Base-by-base conservation (phyloP, 768 basidiomycete species). In the Leccinum variicolor region DNA sequence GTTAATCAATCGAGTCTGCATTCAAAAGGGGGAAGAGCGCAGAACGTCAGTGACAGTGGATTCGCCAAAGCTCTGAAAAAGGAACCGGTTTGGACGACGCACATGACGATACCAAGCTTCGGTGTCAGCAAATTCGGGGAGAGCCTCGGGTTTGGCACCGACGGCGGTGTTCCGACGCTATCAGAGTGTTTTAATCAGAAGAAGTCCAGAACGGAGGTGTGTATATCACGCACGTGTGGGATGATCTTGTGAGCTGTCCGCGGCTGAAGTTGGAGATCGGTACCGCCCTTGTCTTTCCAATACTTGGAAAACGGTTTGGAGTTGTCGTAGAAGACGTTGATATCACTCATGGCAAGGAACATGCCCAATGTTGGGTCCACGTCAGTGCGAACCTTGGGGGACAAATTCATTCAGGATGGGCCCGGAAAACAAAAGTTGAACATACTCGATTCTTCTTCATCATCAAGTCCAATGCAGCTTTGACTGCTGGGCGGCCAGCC, bases 101-200 rank as follows among this genome's bases (percentile, higher is more conserved):
- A 75, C 74, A 14, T 67, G 58, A 34, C 66, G 64, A 54, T 76
- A 76, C 72, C 72, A 75, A 19, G 62, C 55, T 54, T 76, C 74
- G 26, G 72, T 50, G n/a, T 68, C 63, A 19, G 62, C 28, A 23
- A 77, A 79, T 6, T 66, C 21, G 0, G 77, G 77, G 55, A 78
- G 62, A 11, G 68, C 67, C 1, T 63, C 56, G 0, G 63, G 53
- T 28, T 64, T 53, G 17, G 62, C 74, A 19, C 59, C 47, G 14
- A 77, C 29, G 3, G 71, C 68, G 2, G 69, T 68, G 19, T 59
- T 47, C 43, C 75, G 46, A 17, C 78, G 76, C 78, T 79, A 54
- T 57, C 9, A 48, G 2, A 2, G 2, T 2, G 28, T 54, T 39
- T 50, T 5, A 13, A 41, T 41, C 2, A 41, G 39, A 39, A n/a